phyloP scores from a whole-genome alignment of 2,329 filamentous ascomycete genomes.

The Colletotrichum lini region DNA sequence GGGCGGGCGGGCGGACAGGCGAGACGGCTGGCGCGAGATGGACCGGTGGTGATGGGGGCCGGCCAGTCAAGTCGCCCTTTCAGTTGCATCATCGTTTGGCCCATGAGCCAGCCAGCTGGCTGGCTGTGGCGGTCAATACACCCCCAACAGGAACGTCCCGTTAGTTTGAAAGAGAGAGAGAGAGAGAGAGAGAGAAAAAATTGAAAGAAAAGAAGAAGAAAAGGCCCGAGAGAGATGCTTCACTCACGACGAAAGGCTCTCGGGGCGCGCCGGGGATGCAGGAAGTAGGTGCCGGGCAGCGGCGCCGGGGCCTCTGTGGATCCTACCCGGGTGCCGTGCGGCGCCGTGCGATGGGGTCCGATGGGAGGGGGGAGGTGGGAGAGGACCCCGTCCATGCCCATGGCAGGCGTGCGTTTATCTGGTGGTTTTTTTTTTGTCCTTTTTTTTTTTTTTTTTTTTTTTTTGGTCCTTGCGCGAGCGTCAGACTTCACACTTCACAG shows the following conservation, averaged over 20 bases:
- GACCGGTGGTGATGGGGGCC: neutral
- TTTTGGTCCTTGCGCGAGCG: conserved; percentile 13
- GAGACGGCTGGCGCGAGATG: conserved; percentile 8
- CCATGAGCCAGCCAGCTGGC: no score
- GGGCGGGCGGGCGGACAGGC: neutral
- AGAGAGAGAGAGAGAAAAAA: no score
- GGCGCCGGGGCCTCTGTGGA: neutral
- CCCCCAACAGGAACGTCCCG: no score
- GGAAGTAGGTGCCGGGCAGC: conserved; percentile 18
- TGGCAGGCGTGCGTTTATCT: neutral
- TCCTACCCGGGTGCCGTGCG: no score
- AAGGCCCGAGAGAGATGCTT: neutral
- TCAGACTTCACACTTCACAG: neutral
- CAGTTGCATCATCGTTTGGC: neutral
- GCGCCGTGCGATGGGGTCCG: no score
- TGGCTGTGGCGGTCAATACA: no score
- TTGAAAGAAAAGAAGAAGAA: no score
- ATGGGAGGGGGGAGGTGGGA: no score
- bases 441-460: neutral
- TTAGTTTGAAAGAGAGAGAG: no score
- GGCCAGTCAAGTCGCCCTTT: neutral
- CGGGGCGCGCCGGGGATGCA: conserved; percentile 8
- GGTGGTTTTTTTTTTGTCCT: neutral
- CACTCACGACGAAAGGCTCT: neutral
- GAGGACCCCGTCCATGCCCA: neutral